Percentiles rank a stretch among this genome's conserved stretches.
phyloP scores from a whole-genome alignment of 2,329 filamentous ascomycete species.

The Colletotrichum orchidophilum region DNA sequence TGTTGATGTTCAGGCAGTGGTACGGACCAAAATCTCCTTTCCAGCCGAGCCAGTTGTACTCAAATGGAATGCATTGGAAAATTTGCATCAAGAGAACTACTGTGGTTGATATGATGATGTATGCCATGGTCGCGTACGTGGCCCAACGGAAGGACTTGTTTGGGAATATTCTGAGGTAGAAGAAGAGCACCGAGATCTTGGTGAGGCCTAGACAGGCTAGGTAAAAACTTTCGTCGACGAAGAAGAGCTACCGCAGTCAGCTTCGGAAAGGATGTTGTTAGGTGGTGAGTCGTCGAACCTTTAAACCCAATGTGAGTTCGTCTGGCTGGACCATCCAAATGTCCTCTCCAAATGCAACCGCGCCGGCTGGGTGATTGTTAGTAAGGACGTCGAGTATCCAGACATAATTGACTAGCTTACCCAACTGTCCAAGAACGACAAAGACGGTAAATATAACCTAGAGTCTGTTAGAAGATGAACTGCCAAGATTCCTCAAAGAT shows the following conservation, averaged over 20 bases:
- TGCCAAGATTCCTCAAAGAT: not conserved
- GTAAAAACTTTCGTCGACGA: slow-evolving; percentile 45
- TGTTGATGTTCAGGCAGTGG: slow-evolving; percentile 45
- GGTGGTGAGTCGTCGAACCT: slow-evolving; percentile 32
- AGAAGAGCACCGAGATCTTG: slow-evolving; percentile 44
- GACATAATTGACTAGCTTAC: slow-evolving; percentile 37
- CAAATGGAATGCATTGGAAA: slow-evolving; percentile 48
- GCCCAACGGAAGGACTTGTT: slow-evolving; percentile 40
- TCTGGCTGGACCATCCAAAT: slow-evolving; percentile 46
- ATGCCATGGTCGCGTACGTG: slow-evolving; percentile 38
- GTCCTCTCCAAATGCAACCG: slow-evolving; percentile 46
- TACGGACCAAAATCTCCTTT: slow-evolving; percentile 39
- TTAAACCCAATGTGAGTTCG: slow-evolving; percentile 42
- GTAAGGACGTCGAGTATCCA: too few species aligned
- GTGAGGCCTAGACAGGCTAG: slow-evolving; percentile 41
- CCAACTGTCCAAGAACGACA: slow-evolving; percentile 43
- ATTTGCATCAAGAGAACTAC: slow-evolving; percentile 44
- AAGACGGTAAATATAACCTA: slow-evolving; percentile 44
- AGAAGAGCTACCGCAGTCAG: slow-evolving; percentile 38
- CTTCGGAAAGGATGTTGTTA: not conserved
- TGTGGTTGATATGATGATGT: slow-evolving; percentile 39
- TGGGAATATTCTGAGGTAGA: slow-evolving; percentile 46
- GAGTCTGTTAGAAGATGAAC: not conserved
- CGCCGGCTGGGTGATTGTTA: slow-evolving; percentile 36
- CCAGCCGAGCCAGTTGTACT: slow-evolving; percentile 45